Evolutionary conservation across 352 stramenopile genomes (phyloP).

Genomic region (Phytopythium montanum): DNA sequence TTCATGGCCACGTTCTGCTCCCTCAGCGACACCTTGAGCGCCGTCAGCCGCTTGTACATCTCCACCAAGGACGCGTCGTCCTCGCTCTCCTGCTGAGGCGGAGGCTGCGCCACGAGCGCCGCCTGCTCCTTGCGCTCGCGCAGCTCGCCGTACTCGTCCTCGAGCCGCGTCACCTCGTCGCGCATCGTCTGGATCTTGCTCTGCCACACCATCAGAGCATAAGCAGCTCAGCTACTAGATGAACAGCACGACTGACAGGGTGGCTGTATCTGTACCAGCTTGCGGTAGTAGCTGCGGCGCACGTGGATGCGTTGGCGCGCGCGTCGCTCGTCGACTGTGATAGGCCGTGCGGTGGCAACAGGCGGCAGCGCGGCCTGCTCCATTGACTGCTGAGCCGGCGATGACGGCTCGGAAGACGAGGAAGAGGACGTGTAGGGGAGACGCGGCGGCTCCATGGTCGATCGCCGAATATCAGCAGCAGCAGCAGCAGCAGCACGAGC

Average conservation of each 20-base stretch:
- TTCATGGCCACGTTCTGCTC: constrained; percentile 9
- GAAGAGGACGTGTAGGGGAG: not conserved
- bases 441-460: constrained; percentile 24
- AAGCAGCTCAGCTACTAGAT: not conserved
- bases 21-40: constrained; percentile 4
- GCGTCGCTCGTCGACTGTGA: constrained; percentile 37
- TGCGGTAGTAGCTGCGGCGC: constrained; percentile 36
- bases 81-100: not conserved
- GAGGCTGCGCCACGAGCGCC: not conserved
- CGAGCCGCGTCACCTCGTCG: constrained; percentile 25
- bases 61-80: constrained; percentile 7
- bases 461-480: constrained; percentile 65
- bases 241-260: no score
- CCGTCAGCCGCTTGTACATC: constrained; percentile 3
- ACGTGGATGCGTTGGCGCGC: constrained; percentile 61
- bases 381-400: not conserved
- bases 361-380: constrained; percentile 1
- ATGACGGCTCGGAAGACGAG: constrained; percentile 19
- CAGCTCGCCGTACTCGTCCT: constrained; percentile 30
- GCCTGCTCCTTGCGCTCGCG: constrained; percentile 14
- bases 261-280: constrained; percentile 24
- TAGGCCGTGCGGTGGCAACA: constrained; percentile 6
- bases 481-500: constrained; percentile 63
- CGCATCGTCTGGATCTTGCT: constrained; percentile 37
- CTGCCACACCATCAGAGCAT: constrained; percentile 9